phyloP scores from a whole-genome alignment of 805 yeast species.

The Schwanniomyces yamadae region DNA sequence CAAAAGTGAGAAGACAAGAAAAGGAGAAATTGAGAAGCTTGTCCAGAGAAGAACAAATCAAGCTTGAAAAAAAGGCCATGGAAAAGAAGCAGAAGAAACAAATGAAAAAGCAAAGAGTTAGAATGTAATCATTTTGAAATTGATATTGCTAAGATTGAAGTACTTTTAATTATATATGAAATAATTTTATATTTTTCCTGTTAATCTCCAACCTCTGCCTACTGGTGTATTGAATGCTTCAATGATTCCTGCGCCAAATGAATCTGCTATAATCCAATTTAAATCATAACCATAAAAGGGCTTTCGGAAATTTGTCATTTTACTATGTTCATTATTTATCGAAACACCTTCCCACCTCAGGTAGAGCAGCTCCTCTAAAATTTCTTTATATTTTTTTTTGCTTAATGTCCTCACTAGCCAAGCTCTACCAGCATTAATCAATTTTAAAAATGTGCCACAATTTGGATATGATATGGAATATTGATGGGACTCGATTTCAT shows the following conservation, averaged over 20 bases:
- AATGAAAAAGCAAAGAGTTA: constrained; percentile 58
- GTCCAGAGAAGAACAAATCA: constrained; percentile 76
- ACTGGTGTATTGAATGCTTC: constrained; percentile 55
- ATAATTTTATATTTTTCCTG: constrained; percentile 41
- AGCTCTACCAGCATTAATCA: constrained; percentile 43
- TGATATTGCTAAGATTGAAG: no score
- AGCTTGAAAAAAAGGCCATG: constrained; percentile 70
- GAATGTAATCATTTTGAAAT: constrained; percentile 27
- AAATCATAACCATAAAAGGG: constrained; percentile 53
- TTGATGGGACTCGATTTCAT: constrained; percentile 38
- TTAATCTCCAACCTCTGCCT: constrained; percentile 57
- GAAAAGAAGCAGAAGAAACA: constrained; percentile 80
- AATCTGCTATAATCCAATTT: constrained; percentile 50
- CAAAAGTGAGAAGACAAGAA: constrained; percentile 64
- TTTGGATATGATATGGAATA: constrained; percentile 49
- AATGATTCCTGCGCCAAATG: constrained; percentile 50
- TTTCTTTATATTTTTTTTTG: constrained; percentile 40
- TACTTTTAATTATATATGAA: neutral
- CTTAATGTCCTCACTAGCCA: constrained; percentile 43
- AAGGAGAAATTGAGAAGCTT: constrained; percentile 57
- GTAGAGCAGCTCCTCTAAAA: constrained; percentile 39
- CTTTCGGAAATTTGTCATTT: constrained; percentile 40
- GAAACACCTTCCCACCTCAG: constrained; percentile 46
- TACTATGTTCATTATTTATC: constrained; percentile 20
- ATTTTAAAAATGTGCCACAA: constrained; percentile 47